Conservation (phyloP, 176 grass and related monocot species). For the Carex pumila region DNA sequence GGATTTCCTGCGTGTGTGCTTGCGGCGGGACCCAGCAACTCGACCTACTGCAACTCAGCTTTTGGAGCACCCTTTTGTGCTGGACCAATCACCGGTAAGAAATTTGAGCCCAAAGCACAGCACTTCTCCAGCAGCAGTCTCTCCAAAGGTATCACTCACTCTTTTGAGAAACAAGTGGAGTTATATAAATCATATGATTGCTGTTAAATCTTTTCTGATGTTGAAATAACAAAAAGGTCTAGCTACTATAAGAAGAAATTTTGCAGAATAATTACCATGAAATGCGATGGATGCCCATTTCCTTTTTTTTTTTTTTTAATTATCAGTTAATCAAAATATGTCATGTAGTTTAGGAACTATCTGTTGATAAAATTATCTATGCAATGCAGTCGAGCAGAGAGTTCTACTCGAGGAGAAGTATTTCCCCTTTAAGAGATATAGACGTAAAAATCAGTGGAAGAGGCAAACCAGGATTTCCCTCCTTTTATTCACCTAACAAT, state of each 20-base stretch:
- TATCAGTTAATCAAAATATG: neutral
- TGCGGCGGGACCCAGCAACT: constrained; percentile 66
- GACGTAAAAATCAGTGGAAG: constrained; percentile 26
- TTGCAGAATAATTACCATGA: neutral
- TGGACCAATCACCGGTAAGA: constrained; percentile 49
- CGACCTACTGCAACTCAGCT: constrained; percentile 56
- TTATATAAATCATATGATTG: neutral
- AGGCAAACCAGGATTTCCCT: constrained; percentile 36
- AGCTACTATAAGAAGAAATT: no score
- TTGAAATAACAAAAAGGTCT: neutral
- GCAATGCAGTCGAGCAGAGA: constrained; percentile 47
- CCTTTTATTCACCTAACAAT: constrained; percentile 39
- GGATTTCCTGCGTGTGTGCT: constrained; percentile 64
- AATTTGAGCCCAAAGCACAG: constrained; percentile 21
- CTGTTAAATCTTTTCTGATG: neutral
- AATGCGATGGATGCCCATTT: neutral
- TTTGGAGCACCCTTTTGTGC: constrained; percentile 93
- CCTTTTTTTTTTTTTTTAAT: constrained; percentile 7
- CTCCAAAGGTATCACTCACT: constrained; percentile 16
- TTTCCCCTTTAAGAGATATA: constrained; percentile 55
- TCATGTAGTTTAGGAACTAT: neutral
- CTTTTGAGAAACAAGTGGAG: neutral
- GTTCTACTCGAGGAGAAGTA: constrained; percentile 48
- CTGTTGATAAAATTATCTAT: neutral
- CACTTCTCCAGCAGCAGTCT: constrained; percentile 14